Evolutionary conservation across 2,329 filamentous ascomycete genomes (phyloP), one percentile per base, ranked within the genome.

Genomic region (Diaporthe velutina): DNA sequence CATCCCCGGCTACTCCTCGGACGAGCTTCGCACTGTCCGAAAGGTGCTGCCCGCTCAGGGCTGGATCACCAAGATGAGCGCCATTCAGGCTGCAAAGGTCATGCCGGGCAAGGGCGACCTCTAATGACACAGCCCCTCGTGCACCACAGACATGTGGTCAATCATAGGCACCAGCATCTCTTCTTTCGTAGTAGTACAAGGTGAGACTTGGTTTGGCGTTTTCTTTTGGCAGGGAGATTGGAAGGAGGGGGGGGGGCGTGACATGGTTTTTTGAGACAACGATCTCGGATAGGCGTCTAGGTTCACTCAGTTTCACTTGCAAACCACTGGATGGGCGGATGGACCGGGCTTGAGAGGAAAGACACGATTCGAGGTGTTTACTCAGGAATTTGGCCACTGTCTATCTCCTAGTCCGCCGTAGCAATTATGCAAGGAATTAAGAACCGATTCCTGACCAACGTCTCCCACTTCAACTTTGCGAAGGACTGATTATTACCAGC

Each of bases 11-110:
- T 98, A 98, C 85, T 95, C 95, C 0, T 94, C 95, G 4, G 97
- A 99, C 81, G 97, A 99, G 85, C 90, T 98, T 75, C 93, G 97
- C 74, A 98, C 95, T 0, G 96, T 98, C 40, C 93, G 96, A 83
- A 98, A 98, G 87, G 93, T 97, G 71, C 94, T 97, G 82, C 97
- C 97, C 2, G 93, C 95, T 28, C 87, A 93, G 22, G 94, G 92
- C 30, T 99, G 97, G 95, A 96, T 97, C 76, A 93, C 94, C 78
- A 99, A 99, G 88, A 97, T 99, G 93, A 96, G 95, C 80, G 96
- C 97, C 33, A 93, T 99, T 22, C 95, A 98, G 85, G 96, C 96
- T 2, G 95, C 95, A 61, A 98, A 98, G 87, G 95, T 93, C 60
- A 93, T 90, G 84, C 88, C 90, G 6, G 89, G 90, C 33, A 90